These are phyloP conservation scores for Eremochloa ophiuroides DNA, from an alignment of 176 grass and related monocot genomes.

Conservation along the genomic window DNA sequence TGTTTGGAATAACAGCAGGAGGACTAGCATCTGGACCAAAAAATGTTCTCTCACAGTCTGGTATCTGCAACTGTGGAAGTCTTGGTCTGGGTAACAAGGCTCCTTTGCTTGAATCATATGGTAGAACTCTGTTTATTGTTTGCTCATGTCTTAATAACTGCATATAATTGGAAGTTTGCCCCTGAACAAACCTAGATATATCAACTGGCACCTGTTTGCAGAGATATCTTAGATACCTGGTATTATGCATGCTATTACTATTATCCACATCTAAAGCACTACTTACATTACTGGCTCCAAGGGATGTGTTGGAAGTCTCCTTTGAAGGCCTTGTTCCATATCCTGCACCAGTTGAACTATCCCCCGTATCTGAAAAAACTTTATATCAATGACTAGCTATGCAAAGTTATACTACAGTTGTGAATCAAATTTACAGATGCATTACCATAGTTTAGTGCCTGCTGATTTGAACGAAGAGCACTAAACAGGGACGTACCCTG, in stretches of 20 bases:
- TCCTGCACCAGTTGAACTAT: background rate
- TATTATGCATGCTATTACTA: background rate
- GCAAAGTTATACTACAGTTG: background rate
- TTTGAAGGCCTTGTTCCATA: constrained; percentile 4
- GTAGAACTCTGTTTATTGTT: background rate
- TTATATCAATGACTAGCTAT: background rate
- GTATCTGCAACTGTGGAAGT: constrained; percentile 6
- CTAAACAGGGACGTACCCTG: constrained; percentile 3
- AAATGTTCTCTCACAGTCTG: constrained; percentile 20
- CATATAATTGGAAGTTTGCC: constrained; percentile 20
- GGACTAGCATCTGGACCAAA: background rate
- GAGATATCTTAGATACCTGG: constrained; percentile 22
- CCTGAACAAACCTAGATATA: constrained; percentile 18
- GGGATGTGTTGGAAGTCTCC: constrained; percentile 9
- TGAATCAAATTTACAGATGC: background rate
- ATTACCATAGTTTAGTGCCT: constrained; percentile 29
- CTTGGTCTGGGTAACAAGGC: constrained; percentile 22
- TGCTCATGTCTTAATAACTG: constrained; percentile 8
- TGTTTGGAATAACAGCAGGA: constrained; percentile 2
- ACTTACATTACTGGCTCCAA: constrained; percentile 29
- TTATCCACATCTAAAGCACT: background rate
- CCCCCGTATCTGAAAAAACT: constrained; percentile 19
- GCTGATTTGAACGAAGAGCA: constrained; percentile 18
- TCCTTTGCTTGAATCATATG: constrained; percentile 19
- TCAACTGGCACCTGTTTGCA: constrained; percentile 26